Base-by-base conservation (phyloP, 129 eudicot genomes). In the Chrysanthemum seticuspe region DNA sequence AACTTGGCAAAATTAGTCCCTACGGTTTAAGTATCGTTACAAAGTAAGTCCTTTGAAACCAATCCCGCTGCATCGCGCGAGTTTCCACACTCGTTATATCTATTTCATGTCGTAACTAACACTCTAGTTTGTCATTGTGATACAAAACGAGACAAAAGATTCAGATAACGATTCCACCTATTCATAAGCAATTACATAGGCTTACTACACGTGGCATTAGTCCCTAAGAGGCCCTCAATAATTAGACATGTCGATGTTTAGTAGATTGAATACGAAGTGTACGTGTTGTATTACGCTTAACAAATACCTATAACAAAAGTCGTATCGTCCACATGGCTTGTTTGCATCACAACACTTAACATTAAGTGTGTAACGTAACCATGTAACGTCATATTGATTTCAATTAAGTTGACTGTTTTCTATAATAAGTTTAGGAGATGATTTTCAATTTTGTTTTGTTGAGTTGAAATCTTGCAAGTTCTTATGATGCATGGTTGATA, bases 221-320 rank as follows among this genome's bases (percentile, higher is more conserved):
- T 29, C 48, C 47, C 3, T 5, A 70, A 13, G 65, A 54, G 65
- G 74, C 10, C 74, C 65, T 31, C 11, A 52, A 70, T 50, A 5
- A 1, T 48, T 51, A 12, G 68, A 67, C 68, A 27, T 67, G 44
- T 58, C 67, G 5, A 54, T n/a, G 0, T 11, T 48, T 21, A 21
- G 21, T 21, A 21, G 12, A n/a, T 62, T 2, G 13, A 55, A 66
- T 53, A 75, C 9, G 14, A 40, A 40, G 66, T 49, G 31, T 56
- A 21, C 21, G 21, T 25, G 16, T 67, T 19, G 16, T 40, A 5
- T 23, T 23, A 47, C n/a, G 10, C 63, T 29, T 59, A 15, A 62
- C 14, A 14, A 29, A 25, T 23, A 16, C 19, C 14, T 0, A 48
- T 16, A 15, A 44, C 16, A 58, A 77, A n/a, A 59, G 60, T 55